phyloP scores from a whole-genome alignment of 768 basidiomycete genomes.

The Trametes villosa region DNA sequence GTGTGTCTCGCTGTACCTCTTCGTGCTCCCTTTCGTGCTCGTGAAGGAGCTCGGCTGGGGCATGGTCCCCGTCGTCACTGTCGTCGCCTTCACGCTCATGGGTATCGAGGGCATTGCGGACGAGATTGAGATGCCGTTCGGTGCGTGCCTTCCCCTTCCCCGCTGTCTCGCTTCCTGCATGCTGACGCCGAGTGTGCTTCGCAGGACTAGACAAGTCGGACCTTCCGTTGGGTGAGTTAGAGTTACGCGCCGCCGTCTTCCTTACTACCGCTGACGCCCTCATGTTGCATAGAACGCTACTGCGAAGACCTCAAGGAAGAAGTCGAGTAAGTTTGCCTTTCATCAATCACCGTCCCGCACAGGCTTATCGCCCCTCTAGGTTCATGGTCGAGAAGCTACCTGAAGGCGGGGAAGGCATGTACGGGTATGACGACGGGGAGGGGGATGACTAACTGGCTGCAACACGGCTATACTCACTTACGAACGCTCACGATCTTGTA shows the following conservation, averaged over 20 bases:
- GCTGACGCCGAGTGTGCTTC: neutral
- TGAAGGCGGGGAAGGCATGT: slow-evolving; percentile 73
- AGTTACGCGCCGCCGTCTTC: neutral
- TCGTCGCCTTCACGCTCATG: slow-evolving; percentile 90
- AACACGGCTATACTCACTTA: neutral
- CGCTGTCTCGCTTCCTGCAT: neutral
- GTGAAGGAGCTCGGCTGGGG: slow-evolving; percentile 83
- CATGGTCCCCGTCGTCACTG: slow-evolving; percentile 83
- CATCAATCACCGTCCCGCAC: too few species aligned
- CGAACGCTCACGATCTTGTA: slow-evolving; percentile 3
- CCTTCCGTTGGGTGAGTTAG: slow-evolving; percentile 68
- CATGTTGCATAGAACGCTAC: slow-evolving; percentile 63
- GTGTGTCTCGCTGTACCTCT: slow-evolving; percentile 92
- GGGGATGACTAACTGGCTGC: slow-evolving; percentile 67
- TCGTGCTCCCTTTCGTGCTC: slow-evolving; percentile 86
- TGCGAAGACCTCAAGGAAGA: slow-evolving; percentile 88
- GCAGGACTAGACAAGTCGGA: slow-evolving; percentile 55
- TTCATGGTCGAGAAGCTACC: slow-evolving; percentile 72
- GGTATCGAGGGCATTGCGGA: slow-evolving; percentile 96
- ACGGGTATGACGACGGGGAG: slow-evolving; percentile 80
- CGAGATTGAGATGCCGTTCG: slow-evolving; percentile 95
- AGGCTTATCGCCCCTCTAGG: slow-evolving; percentile 39
- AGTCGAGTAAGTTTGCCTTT: slow-evolving; percentile 59
- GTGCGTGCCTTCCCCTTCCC: slow-evolving; percentile 42
- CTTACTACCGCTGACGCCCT: neutral